Percentiles rank a stretch among this genome's conserved stretches.
Conservation (phyloP, 768 basidiomycete genomes). For the Gymnopilus dilepis region DNA sequence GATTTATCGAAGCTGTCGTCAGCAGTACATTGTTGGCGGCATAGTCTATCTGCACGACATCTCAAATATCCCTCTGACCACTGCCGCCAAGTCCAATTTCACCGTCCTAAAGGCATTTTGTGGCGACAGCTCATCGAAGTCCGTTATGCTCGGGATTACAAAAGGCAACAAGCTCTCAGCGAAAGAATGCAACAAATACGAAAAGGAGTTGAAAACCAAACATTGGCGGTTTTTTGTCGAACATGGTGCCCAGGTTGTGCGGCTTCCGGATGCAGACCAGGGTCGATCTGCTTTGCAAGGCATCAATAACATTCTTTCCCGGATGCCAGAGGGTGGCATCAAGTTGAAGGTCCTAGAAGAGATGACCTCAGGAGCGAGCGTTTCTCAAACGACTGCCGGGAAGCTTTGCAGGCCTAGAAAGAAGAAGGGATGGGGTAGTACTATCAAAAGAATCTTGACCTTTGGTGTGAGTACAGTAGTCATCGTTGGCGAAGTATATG, state of each 20-base stretch:
- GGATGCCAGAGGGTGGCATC: no score
- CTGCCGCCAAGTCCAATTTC: slow-evolving; percentile 33
- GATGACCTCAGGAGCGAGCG: no score
- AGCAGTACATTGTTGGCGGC: slow-evolving; percentile 28
- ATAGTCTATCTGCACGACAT: slow-evolving; percentile 33
- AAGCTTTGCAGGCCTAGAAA: no score
- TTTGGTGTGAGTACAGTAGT: no score
- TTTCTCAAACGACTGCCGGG: no score
- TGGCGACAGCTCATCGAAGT: slow-evolving; percentile 32
- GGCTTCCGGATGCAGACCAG: no score
- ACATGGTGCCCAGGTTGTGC: background rate
- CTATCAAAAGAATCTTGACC: no score
- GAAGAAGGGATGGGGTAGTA: no score
- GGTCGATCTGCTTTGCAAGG: no score
- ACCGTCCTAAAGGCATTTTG: slow-evolving; percentile 41
- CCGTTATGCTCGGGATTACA: slow-evolving; percentile 39
- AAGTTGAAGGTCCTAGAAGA: no score
- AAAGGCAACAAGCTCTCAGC: slow-evolving; percentile 10
- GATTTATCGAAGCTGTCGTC: background rate
- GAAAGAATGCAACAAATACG: background rate
- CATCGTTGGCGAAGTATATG: no score
- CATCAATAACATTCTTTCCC: no score
- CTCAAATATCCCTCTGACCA: slow-evolving; percentile 33
- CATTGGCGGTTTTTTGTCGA: background rate
- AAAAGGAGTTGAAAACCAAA: background rate